Conservation (phyloP, 257 asterid genomes). For the Capsicum baccatum region DNA sequence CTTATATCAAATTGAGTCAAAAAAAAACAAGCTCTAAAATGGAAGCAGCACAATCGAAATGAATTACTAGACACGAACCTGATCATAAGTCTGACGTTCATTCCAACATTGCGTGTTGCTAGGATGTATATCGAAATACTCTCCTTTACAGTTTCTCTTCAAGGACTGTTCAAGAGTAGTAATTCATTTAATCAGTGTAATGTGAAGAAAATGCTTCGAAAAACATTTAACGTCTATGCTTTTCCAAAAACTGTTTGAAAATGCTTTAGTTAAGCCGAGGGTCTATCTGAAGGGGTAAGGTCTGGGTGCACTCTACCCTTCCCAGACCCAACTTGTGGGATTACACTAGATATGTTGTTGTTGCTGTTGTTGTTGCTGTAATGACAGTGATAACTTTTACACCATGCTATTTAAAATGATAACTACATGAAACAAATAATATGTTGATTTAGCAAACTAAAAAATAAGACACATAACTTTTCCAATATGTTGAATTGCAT, state of each 20-base stretch:
- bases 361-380: no score
- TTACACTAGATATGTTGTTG: no score
- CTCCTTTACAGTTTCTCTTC: slow-evolving; percentile 33
- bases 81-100: slow-evolving; percentile 27
- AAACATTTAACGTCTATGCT: neutral
- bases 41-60: neutral
- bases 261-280: no score
- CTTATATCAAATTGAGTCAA: neutral
- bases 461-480: neutral
- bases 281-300: no score
- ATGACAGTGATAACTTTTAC: no score
- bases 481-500: neutral
- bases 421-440: neutral
- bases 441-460: neutral
- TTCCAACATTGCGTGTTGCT: slow-evolving; percentile 25
- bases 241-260: no score
- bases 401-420: neutral
- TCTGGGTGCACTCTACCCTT: no score
- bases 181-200: neutral
- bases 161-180: slow-evolving; percentile 34
- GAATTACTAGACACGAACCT: slow-evolving; percentile 24
- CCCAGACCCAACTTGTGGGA: no score
- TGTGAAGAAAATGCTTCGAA: neutral
- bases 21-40: neutral
- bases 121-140: slow-evolving; percentile 25